These are phyloP conservation scores for Phellinidium pouzarii DNA, from an alignment of 1,284 basidiomycete species.

Conservation along the genomic window DNA sequence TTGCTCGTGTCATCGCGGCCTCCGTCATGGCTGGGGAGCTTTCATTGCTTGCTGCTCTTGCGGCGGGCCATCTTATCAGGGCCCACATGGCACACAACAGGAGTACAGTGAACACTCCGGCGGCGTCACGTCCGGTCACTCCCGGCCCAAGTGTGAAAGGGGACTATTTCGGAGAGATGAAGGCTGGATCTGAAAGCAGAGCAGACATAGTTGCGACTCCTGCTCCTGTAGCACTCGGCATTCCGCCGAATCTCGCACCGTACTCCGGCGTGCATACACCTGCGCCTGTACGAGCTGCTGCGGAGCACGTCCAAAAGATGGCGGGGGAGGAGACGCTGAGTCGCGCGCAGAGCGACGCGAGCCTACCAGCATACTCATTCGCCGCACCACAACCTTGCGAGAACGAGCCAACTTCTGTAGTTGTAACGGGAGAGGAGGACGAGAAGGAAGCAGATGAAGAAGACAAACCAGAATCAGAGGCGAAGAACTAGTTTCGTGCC, in stretches of 20 bases:
- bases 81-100: conserved; percentile 87
- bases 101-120: conserved; percentile 62
- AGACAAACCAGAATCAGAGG: neutral
- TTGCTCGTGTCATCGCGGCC: conserved; percentile 83
- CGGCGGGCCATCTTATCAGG: conserved; percentile 85
- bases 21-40: conserved; percentile 95
- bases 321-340: conserved; percentile 3
- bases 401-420: neutral
- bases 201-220: conserved; percentile 10
- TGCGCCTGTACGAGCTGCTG: conserved; percentile 5
- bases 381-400: neutral
- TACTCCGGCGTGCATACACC: conserved; percentile 19
- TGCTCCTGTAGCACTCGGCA: conserved; percentile 4
- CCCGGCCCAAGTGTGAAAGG: conserved; percentile 33
- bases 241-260: conserved; percentile 11
- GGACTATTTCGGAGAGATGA: too few species aligned
- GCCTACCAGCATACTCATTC: conserved; percentile 14
- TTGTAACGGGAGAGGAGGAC: neutral
- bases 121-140: conserved; percentile 55
- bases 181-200: too few species aligned
- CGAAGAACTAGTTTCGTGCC: neutral
- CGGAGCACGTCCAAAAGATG: neutral
- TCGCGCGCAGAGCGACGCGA: conserved; percentile 10
- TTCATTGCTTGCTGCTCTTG: conserved; percentile 82
- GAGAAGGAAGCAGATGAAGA: neutral